These are phyloP conservation scores for Globisporangium radiosum DNA, from an alignment of 352 stramenopile species.

Conservation along the genomic window DNA sequence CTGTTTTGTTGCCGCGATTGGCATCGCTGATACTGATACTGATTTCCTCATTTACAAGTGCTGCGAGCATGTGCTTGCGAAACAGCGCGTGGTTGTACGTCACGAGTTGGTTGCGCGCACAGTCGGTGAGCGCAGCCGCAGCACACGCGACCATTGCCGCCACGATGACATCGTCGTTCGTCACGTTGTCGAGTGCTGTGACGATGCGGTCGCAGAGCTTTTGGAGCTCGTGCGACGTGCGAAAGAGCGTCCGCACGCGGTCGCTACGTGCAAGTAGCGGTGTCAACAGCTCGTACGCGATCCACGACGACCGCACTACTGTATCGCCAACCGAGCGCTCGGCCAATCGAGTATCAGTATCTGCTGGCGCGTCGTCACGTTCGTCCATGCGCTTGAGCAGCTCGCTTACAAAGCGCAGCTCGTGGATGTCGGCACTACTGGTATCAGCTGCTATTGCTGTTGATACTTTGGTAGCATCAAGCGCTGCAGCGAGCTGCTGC, in stretches of 20 bases:
- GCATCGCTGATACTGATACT: too few relatives aligned
- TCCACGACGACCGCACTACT: conserved; percentile 14
- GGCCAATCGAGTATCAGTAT: too few relatives aligned
- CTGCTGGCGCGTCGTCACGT: background rate
- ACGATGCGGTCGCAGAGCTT: conserved; percentile 36
- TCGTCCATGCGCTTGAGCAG: conserved; percentile 44
- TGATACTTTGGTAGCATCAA: background rate
- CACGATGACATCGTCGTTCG: conserved; percentile 16
- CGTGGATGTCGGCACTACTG: conserved; percentile 5
- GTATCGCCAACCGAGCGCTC: too few relatives aligned
- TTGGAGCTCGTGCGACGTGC: conserved; percentile 47
- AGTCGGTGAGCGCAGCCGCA: conserved; percentile 23
- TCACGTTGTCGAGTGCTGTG: background rate
- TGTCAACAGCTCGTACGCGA: conserved; percentile 40
- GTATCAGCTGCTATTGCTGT: conserved; percentile 2
- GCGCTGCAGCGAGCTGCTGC: conserved; percentile 19
- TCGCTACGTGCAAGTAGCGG: conserved; percentile 47
- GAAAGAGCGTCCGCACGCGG: conserved; percentile 35
- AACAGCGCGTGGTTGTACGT: conserved; percentile 35
- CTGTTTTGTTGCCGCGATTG: background rate
- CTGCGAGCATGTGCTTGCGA: conserved; percentile 17
- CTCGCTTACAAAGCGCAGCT: conserved; percentile 42
- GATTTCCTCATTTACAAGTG: too few relatives aligned
- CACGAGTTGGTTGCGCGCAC: conserved; percentile 53
- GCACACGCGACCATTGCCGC: conserved; percentile 43